Evolutionary conservation across 148 eudicot genomes (phyloP).

Genomic region (Fagopyrum tataricum): DNA sequence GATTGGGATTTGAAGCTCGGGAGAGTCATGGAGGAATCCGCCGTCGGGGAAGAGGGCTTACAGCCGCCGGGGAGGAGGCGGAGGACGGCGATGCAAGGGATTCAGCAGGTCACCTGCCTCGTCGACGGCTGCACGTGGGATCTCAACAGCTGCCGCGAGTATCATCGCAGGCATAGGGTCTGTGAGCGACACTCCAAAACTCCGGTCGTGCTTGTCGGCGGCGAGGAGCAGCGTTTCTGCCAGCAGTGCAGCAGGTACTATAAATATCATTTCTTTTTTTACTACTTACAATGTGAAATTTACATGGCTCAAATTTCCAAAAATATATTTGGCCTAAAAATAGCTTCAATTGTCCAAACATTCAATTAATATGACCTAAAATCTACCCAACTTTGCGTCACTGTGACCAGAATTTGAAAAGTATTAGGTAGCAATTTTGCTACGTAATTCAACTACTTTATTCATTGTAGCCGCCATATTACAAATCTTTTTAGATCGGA

Average conservation of each 20-base stretch:
- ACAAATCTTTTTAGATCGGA: too few relatives aligned
- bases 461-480: too few relatives aligned
- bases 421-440: too few relatives aligned
- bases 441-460: too few relatives aligned
- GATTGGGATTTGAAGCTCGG: slow-evolving; percentile 13
- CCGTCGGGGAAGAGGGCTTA: background rate
- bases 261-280: background rate
- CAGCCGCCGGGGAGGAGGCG: slow-evolving; percentile 3
- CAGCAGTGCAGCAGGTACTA: slow-evolving; percentile 81
- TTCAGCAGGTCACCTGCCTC: slow-evolving; percentile 31
- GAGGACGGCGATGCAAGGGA: background rate
- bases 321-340: background rate
- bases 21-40: background rate
- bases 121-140: slow-evolving; percentile 69
- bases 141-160: slow-evolving; percentile 54
- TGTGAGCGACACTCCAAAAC: slow-evolving; percentile 74
- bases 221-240: slow-evolving; percentile 60
- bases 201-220: slow-evolving; percentile 47
- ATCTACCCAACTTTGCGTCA: too few relatives aligned
- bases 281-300: too few relatives aligned
- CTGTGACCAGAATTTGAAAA: too few relatives aligned
- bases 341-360: background rate
- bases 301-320: too few relatives aligned
- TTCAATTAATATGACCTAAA: too few relatives aligned
- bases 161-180: slow-evolving; percentile 72